Evolutionary conservation across 1,284 basidiomycete genomes (phyloP), one percentile per base, ranked within the genome.

Genomic region (Chondrostereum purpureum): DNA sequence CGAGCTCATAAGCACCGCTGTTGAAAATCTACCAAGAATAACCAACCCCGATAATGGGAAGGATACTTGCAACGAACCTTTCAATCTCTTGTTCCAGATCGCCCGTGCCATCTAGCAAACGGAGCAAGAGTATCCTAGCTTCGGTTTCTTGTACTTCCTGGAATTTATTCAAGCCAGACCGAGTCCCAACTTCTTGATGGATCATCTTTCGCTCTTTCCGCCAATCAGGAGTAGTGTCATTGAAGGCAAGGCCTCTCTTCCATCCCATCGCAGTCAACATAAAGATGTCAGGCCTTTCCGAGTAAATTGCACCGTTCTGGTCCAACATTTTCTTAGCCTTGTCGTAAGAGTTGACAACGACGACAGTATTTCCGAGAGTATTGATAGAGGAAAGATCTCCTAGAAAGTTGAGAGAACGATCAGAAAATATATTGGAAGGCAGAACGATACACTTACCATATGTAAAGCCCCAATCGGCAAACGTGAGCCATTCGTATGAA

Each of bases 401-500:
- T 52, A 31, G n/a, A n/a, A 50, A 11, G 13, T 31, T 38, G 17
- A 8, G 27, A 45, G 24, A 38, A 21, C 43, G 27, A 31, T 31
- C n/a, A 31, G 27, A n/a, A n/a, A n/a, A 14, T 20, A 36, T 18
- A 39, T 34, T 16, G 40, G 5, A 33, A 36, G 20, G 13, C 38
- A 38, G 24, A 20, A n/a, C n/a, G 11, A 58, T n/a, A n/a, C n/a
- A n/a, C 64, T 33, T 50, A 72, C 76, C 75, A 51, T 66, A 74
- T 53, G 56, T 54, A 50, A 77, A 65, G 27, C 74, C 69, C 78
- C 77, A 81, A 37, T 67, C 58, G 17, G 71, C 65, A 53, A 78
- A 80, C 0, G 72, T 75, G 23, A 70, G 50, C 78, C 78, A 80
- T 45, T 75, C 72, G 49, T 66, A 59, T 46, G 69, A 66, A 17